These are phyloP conservation scores for Trametes punicea DNA, from an alignment of 768 basidiomycete species.

Conservation along the genomic window DNA sequence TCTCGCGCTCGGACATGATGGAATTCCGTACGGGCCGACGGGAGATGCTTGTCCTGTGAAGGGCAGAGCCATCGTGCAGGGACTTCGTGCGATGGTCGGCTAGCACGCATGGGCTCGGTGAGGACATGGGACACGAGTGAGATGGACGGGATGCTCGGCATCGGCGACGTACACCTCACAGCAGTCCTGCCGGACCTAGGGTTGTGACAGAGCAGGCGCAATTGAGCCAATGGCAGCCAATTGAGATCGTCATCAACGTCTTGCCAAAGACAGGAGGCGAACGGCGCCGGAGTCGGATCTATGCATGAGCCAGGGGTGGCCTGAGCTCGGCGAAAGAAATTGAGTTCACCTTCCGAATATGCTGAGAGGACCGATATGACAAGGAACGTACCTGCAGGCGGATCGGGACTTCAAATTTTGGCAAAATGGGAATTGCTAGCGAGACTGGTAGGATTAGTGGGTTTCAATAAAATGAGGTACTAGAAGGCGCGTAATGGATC, in stretches of 20 bases:
- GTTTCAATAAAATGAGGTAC: too few relatives aligned
- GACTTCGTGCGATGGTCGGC: slow-evolving; percentile 20
- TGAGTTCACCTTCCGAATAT: neutral
- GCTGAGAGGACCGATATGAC: neutral
- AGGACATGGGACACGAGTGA: slow-evolving; percentile 6
- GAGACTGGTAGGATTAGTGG: too few relatives aligned
- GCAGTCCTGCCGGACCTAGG: slow-evolving; percentile 1
- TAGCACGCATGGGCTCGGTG: slow-evolving; percentile 2
- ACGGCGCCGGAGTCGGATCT: neutral
- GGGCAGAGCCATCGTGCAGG: slow-evolving; percentile 2
- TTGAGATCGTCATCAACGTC: neutral
- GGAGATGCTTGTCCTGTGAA: slow-evolving; percentile 1
- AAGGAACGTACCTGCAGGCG: too few relatives aligned
- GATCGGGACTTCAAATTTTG: too few relatives aligned
- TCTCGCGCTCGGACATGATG: neutral
- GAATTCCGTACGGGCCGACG: slow-evolving; percentile 12
- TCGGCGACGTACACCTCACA: neutral
- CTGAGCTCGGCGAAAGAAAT: neutral
- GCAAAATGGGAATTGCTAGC: too few relatives aligned
- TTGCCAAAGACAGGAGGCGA: neutral
- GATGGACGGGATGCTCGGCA: slow-evolving; percentile 10
- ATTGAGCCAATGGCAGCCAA: neutral
- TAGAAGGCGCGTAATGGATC: too few relatives aligned
- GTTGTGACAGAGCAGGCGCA: neutral
- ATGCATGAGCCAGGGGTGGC: neutral